Conservation (phyloP, 495 filamentous ascomycete genomes). For the Talaromyces borbonicus region DNA sequence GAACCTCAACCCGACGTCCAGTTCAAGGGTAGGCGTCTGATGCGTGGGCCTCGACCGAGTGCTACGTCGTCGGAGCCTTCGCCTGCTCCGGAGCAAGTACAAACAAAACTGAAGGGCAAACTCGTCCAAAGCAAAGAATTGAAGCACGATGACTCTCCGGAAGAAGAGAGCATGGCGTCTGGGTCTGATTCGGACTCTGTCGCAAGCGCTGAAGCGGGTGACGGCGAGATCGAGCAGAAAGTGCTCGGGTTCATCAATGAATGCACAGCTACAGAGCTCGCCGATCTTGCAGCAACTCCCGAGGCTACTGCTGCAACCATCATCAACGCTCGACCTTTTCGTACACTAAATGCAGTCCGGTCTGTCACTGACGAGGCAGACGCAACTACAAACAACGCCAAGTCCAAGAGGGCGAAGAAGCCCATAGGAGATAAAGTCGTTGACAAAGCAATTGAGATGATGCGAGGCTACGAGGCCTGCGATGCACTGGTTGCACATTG, state of each 20-base stretch:
- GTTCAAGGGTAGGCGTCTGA: constrained; percentile 24
- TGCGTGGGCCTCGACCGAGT: constrained; percentile 29
- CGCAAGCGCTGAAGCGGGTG: constrained; percentile 26
- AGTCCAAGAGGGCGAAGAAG: constrained; percentile 39
- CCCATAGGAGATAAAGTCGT: constrained; percentile 63
- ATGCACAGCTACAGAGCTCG: constrained; percentile 59
- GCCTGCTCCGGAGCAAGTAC: constrained; percentile 14
- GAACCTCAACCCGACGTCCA: constrained; percentile 17
- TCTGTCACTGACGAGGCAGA: constrained; percentile 41
- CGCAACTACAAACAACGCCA: constrained; percentile 35
- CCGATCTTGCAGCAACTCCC: constrained; percentile 64
- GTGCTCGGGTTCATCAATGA: constrained; percentile 79
- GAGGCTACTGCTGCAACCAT: constrained; percentile 57
- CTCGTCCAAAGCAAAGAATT: constrained; percentile 50
- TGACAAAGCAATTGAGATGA: constrained; percentile 61
- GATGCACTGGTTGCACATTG: constrained; percentile 68
- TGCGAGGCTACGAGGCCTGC: constrained; percentile 64
- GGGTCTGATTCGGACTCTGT: constrained; percentile 52
- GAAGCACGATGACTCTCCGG: constrained; percentile 31
- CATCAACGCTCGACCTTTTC: constrained; percentile 60
- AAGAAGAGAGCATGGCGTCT: constrained; percentile 27
- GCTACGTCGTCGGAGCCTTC: constrained; percentile 13
- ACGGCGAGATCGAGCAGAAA: constrained; percentile 38
- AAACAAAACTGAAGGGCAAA: constrained; percentile 36
- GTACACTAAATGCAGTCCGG: constrained; percentile 49